These are phyloP conservation scores for Cenococcum geophilum DNA, from an alignment of 495 filamentous ascomycete genomes.

Conservation along the genomic window DNA sequence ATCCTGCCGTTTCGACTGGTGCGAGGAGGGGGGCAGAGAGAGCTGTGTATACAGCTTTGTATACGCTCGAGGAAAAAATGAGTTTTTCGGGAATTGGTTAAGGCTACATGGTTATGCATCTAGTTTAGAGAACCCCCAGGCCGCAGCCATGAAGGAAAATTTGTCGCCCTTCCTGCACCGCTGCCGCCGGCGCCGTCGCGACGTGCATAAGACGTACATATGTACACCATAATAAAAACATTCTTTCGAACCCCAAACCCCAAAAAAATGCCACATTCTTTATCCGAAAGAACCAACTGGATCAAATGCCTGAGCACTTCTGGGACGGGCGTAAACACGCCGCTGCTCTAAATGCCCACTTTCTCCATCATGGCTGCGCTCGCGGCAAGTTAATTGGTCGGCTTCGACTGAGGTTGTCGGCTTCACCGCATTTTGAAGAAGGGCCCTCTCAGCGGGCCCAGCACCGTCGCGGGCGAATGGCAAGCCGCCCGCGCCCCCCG, in stretches of 20 bases:
- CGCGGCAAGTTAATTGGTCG: background rate
- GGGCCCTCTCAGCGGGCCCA: background rate
- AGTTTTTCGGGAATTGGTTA: background rate
- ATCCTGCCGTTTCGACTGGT: background rate
- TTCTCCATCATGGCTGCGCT: background rate
- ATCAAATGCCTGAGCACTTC: too few species aligned
- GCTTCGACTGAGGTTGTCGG: background rate
- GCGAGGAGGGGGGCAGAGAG: background rate
- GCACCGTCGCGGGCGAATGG: background rate
- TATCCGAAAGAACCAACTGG: too few species aligned
- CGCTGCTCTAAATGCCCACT: too few species aligned
- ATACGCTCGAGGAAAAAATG: background rate
- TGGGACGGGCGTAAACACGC: background rate
- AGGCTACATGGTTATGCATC: constrained; percentile 1
- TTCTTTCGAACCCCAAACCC: too few species aligned
- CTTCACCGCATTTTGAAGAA: background rate
- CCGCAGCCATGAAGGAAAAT: constrained; percentile 16
- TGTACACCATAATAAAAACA: background rate
- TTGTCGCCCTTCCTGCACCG: constrained; percentile 27
- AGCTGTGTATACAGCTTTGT: background rate
- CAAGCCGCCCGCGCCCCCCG: background rate
- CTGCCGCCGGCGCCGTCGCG: background rate
- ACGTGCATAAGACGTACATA: constrained; percentile 3
- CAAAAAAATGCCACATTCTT: too few species aligned
- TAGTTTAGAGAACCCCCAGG: constrained; percentile 9